A percentile compares a stretch with the other conserved stretches of the same genome.
Evolutionary conservation across 2,329 filamentous ascomycete species (phyloP).

Genomic region (Pseudogymnoascus sp.): DNA sequence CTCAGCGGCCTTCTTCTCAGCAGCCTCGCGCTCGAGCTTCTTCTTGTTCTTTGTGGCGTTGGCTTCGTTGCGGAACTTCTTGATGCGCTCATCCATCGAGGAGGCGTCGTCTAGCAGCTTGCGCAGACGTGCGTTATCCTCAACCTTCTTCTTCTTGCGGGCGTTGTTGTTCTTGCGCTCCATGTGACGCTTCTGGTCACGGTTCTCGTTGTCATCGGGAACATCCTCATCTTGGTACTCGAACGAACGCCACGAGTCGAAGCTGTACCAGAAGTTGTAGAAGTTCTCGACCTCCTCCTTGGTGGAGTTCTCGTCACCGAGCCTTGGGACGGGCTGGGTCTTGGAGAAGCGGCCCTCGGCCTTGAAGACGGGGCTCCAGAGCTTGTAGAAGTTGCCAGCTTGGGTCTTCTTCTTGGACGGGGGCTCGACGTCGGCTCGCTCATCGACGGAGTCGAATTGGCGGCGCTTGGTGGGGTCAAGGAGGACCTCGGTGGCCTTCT

Average conservation of each 20-base stretch:
- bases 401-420: constrained; percentile 83
- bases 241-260: constrained; percentile 95
- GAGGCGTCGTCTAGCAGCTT: constrained; percentile 83
- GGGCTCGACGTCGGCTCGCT: constrained; percentile 83
- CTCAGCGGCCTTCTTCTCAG: constrained; percentile 77
- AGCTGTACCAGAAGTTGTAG: constrained; percentile 99
- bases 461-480: constrained; percentile 85
- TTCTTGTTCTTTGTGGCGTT: constrained; percentile 96
- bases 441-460: constrained; percentile 95
- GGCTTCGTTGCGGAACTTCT: constrained; percentile 88
- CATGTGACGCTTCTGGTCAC: constrained; percentile 96
- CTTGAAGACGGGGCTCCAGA: constrained; percentile 86
- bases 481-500: constrained; percentile 92
- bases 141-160: constrained; percentile 98
- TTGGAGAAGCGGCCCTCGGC: constrained; percentile 90
- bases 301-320: constrained; percentile 75
- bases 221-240: constrained; percentile 99
- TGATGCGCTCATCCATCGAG: constrained; percentile 86
- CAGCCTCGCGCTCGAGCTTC: constrained; percentile 79
- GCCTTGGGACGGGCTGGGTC: constrained; percentile 73
- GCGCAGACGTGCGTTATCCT: constrained; percentile 86
- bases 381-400: constrained; percentile 90
- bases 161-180: constrained; percentile 98
- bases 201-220: constrained; percentile 96
- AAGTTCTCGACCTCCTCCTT: constrained; percentile 89